Base-by-base conservation (phyloP, 108 stramenopile genomes). In the Skeletonema tropicum region DNA sequence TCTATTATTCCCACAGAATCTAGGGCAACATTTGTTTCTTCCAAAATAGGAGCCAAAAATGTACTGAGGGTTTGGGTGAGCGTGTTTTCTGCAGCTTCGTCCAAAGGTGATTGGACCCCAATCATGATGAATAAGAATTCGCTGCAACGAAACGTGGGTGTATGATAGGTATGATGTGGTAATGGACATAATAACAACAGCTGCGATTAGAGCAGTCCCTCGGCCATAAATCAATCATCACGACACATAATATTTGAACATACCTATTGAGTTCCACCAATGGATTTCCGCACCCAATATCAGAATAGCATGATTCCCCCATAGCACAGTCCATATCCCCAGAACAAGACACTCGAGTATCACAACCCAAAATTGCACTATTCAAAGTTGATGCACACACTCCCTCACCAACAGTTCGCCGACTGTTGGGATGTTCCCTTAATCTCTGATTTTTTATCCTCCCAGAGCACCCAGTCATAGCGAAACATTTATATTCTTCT, bases 241-340 rank as follows among this genome's bases (percentile, higher is more conserved):
- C 5, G n/a, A 2, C 48, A 49, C 19, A 49, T 3, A 49, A 49
- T 19, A 17, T 15, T 17, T 17, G n/a, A 23, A 23, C 52, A 55
- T 55, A 55, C 52, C 52, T 55, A n/a, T 9, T 6, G 23, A 55
- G 52, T 55, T 55, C 52, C 52, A 55, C 17, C 23, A 55, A 55
- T 25, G 21, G 21, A 55, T 55, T 55, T 21, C 52, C 52, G 17
- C 52, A 55, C 23, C 52, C 52, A 25, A 23, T 25, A 21, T 55
- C 9, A 19, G 23, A 55, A 7, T 55, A 55, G 21, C 52, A 55
- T 23, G 1, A 3, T 9, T 7, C 52, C 52, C 52, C 52, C 23
- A 3, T 6, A 23, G 14, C 52, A 25, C 52, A 55, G 52, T 55
- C 52, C 8, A 55, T 0, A 55, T 21, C 23, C 23, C 19, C 52